These are phyloP conservation scores for Lentinula guzmanii DNA, from an alignment of 768 basidiomycete genomes.

Conservation along the genomic window DNA sequence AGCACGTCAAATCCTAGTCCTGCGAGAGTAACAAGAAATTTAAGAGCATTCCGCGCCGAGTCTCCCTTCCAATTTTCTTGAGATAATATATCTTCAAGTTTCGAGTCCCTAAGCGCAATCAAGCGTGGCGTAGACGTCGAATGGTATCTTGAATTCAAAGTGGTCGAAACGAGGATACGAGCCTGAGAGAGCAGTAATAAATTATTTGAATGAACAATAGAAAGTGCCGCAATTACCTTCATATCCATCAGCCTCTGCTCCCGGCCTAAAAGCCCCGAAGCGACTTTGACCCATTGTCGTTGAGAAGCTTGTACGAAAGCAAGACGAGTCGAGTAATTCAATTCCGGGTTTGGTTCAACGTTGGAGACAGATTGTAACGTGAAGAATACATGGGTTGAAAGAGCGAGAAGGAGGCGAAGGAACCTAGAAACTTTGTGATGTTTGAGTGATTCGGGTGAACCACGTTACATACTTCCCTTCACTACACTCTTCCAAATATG, in stretches of 20 bases:
- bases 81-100: constrained; percentile 18
- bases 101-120: constrained; percentile 23
- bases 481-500: constrained; percentile 47
- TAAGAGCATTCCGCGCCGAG: constrained; percentile 18
- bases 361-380: background rate
- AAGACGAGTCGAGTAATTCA: background rate
- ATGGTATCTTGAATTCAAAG: constrained; percentile 17
- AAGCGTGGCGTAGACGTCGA: constrained; percentile 22
- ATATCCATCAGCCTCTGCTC: background rate
- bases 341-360: background rate
- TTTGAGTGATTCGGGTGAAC: background rate
- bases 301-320: constrained; percentile 6
- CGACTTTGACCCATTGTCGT: background rate
- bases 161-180: background rate
- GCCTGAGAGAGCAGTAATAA: background rate
- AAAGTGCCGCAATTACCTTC: background rate
- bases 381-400: background rate
- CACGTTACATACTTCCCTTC: constrained; percentile 34
- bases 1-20: constrained; percentile 16
- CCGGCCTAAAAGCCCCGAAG: background rate
- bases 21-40: constrained; percentile 20
- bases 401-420: constrained; percentile 40
- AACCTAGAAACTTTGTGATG: constrained; percentile 42
- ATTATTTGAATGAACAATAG: too few relatives aligned
- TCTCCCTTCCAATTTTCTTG: constrained; percentile 19